Conservation (phyloP, 768 basidiomycete genomes). For the Xerocomellus dryophilus region DNA sequence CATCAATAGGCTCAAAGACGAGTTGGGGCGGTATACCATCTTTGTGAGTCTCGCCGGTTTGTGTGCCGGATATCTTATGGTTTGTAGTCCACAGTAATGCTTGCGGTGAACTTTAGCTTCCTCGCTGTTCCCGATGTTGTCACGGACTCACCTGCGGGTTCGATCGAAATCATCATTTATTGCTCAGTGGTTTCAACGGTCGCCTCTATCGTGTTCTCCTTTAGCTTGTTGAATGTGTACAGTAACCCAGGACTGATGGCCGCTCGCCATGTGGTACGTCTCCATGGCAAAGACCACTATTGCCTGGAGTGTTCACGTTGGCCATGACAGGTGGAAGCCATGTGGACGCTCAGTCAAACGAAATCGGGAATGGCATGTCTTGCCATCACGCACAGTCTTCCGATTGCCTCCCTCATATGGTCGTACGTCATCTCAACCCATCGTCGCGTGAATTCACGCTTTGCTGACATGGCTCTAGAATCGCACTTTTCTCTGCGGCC, state of each 20-base stretch:
- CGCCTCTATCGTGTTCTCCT: conserved; percentile 15
- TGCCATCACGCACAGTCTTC: conserved; percentile 17
- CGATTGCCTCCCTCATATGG: conserved; percentile 11
- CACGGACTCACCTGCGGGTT: not conserved
- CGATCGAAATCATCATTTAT: conserved; percentile 12
- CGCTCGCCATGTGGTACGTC: conserved; percentile 7
- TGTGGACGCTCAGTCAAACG: conserved; percentile 1
- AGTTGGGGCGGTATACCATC: conserved; percentile 12
- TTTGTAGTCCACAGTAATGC: conserved; percentile 16
- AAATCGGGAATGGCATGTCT: conserved; percentile 4
- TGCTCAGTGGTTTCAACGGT: conserved; percentile 9
- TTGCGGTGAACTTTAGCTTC: conserved; percentile 16
- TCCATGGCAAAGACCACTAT: too few relatives aligned
- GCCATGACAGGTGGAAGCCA: not conserved
- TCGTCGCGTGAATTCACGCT: not conserved
- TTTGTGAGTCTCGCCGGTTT: conserved; percentile 2
- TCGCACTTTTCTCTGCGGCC: conserved; percentile 1
- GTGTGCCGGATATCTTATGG: not conserved
- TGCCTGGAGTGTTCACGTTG: not conserved
- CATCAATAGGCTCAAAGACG: conserved; percentile 1
- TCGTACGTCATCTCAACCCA: conserved; percentile 5
- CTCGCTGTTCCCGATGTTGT: conserved; percentile 12
- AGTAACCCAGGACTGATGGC: conserved; percentile 2
- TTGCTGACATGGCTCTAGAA: not conserved
- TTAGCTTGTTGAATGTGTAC: conserved; percentile 10